These are phyloP conservation scores for Apodospora peruviana DNA, from an alignment of 495 filamentous ascomycete genomes.

Conservation along the genomic window DNA sequence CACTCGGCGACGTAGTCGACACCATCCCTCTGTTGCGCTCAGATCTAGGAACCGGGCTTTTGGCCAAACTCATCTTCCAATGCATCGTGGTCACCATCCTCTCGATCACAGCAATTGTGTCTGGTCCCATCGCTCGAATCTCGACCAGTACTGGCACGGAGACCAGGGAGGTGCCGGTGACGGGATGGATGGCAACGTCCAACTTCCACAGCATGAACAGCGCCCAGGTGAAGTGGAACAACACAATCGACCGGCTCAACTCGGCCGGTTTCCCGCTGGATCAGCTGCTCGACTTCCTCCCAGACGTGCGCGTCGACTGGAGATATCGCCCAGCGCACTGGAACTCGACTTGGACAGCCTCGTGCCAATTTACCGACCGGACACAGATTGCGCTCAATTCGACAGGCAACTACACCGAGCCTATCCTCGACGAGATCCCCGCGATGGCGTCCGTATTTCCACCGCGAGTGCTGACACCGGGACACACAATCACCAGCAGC, in stretches of 20 bases:
- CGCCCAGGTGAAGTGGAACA: constrained; percentile 7
- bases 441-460: background rate
- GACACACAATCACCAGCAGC: background rate
- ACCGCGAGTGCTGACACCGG: background rate
- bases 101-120: constrained; percentile 1
- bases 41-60: background rate
- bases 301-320: background rate
- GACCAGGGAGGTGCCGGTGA: background rate
- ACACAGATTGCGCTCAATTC: background rate
- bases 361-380: background rate
- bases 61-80: constrained; percentile 1
- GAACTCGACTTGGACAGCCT: constrained; percentile 3
- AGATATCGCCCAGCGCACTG: constrained; percentile 1
- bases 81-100: background rate
- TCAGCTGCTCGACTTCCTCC: constrained; percentile 5
- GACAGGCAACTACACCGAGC: background rate
- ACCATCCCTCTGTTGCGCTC: background rate
- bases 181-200: background rate
- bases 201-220: constrained; percentile 1
- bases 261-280: constrained; percentile 1
- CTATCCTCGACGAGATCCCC: background rate
- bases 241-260: constrained; percentile 5
- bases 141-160: background rate
- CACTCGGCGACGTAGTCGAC: constrained; percentile 3
- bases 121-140: constrained; percentile 2